Evolutionary conservation across 352 stramenopile species (phyloP), one percentile per base, ranked within the genome.

Genomic region (Stramenopiles sp.): DNA sequence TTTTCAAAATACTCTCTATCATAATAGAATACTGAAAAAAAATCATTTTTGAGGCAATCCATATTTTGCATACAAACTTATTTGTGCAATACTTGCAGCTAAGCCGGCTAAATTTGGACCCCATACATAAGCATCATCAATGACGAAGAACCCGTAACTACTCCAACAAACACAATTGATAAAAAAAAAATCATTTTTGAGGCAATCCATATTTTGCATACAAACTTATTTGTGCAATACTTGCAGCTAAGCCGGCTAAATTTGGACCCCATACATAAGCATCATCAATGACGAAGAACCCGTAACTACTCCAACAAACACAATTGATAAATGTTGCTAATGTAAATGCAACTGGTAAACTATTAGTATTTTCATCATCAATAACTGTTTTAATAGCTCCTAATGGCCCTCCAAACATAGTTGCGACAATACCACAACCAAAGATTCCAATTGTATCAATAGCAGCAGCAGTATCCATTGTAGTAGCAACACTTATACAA

Each of bases 231-330:
- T 76, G 65, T 13, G 13, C 65, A 13, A 1, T 33, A 20, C 65
- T 76, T 4, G 13, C 4, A 33, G 7, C 30, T 33, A 76, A 33
- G 30, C 65, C 65, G 7, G 65, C 65, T 31, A 76, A 7, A 33
- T 76, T 76, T 31, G 65, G 65, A 1, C 65, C 65, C 65, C 65
- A 76, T 7, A 76, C 65, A 33, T 76, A 76, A 20, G 13, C 65
- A 76, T 76, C 65, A 76, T 76, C 65, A 33, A 76, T 76, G 65
- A 76, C 65, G 13, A 76, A 76, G 4, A 4, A 76, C 13, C 65
- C 65, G 65, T 76, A 76, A 33, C 30, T 33, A 13, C 4, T 13
- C 65, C 65, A 76, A 1, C 4, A 76, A 13, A 76, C 13, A 33
- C 65, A 76, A 76, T 76, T 76, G 4, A 76, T 20, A 76, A 76